Conservation (phyloP, 1,284 basidiomycete genomes). For the Melampsora americana region DNA sequence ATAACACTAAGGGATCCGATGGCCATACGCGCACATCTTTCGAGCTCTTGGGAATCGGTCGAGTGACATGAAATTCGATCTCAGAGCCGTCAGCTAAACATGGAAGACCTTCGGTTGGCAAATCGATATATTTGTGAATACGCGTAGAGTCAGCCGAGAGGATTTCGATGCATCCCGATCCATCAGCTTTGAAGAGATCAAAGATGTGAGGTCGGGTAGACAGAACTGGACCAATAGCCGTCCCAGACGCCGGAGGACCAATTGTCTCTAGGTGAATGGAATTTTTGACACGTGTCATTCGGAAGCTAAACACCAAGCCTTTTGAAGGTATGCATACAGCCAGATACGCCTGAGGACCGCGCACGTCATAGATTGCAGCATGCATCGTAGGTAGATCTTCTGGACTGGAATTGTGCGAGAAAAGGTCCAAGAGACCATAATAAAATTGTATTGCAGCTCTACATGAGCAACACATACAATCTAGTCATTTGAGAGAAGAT, state of each 20-base stretch:
- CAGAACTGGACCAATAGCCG: conserved; percentile 62
- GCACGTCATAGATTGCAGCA: conserved; percentile 33
- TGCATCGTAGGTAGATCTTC: conserved; percentile 44
- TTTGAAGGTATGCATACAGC: conserved; percentile 35
- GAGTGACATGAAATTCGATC: conserved; percentile 28
- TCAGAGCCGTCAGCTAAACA: conserved; percentile 16
- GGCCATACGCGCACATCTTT: conserved; percentile 37
- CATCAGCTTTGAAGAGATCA: conserved; percentile 61
- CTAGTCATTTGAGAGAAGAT: not conserved
- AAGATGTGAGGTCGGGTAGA: conserved; percentile 64
- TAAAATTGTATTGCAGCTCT: too few species aligned
- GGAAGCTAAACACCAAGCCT: conserved; percentile 29
- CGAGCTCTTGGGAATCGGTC: not conserved
- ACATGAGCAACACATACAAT: too few species aligned
- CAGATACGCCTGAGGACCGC: conserved; percentile 28
- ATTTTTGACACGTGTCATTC: conserved; percentile 20
- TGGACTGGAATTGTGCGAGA: conserved; percentile 19
- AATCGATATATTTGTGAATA: conserved; percentile 29
- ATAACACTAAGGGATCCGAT: conserved; percentile 13
- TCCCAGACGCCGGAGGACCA: conserved; percentile 56
- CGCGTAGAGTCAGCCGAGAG: conserved; percentile 36
- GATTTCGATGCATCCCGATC: conserved; percentile 25
- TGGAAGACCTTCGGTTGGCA: conserved; percentile 19
- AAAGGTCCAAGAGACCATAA: not conserved
- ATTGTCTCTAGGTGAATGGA: conserved; percentile 20